Evolutionary conservation across 2,329 filamentous ascomycete genomes (phyloP).

Genomic region (Neonectria punicea): DNA sequence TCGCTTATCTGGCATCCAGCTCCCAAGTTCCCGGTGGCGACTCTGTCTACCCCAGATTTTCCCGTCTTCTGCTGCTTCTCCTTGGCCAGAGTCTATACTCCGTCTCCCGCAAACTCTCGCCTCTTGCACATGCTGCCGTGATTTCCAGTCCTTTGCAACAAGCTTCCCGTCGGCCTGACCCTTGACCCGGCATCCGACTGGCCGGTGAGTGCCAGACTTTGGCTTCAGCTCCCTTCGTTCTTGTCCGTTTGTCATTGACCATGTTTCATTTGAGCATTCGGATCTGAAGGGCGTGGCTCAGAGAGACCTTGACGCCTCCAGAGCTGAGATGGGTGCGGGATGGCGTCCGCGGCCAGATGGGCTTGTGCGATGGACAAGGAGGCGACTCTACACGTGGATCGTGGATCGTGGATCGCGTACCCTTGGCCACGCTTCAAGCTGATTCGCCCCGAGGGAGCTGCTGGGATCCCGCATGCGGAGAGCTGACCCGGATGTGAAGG

Average conservation of each 20-base stretch:
- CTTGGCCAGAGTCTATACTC: neutral
- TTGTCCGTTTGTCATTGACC: neutral
- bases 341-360: neutral
- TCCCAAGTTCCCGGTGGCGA: neutral
- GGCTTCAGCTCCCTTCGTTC: neutral
- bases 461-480: neutral
- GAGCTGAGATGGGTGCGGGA: neutral
- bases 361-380: neutral
- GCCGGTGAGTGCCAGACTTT: neutral
- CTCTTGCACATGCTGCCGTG: neutral
- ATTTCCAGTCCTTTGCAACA: neutral
- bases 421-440: too few relatives aligned
- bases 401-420: too few relatives aligned
- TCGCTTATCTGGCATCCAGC: neutral
- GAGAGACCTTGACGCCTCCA: neutral
- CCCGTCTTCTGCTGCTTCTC: neutral
- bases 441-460: too few relatives aligned
- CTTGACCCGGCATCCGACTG: neutral
- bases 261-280: neutral
- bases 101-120: neutral
- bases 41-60: neutral
- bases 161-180: neutral
- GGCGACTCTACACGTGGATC: neutral
- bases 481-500: neutral
- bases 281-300: neutral